Evolutionary conservation across 345 rosid genomes (phyloP).

Genomic region (Hibiscus trionum): DNA sequence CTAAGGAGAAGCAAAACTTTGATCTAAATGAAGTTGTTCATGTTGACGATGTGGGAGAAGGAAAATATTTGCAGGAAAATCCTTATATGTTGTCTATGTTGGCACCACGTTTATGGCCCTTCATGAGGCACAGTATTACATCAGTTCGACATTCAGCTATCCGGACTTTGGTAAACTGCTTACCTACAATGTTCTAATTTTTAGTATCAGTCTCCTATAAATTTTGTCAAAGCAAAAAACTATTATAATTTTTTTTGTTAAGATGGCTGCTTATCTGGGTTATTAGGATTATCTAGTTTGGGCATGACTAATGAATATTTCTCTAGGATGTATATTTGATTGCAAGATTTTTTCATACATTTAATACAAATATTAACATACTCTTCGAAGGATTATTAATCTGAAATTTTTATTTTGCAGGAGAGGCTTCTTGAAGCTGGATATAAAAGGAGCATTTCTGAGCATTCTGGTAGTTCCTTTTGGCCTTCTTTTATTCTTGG

Average conservation of each 20-base stretch:
- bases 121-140: constrained; percentile 88
- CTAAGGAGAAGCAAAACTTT: constrained; percentile 53
- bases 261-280: neutral
- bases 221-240: neutral
- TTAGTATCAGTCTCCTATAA: neutral
- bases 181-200: neutral
- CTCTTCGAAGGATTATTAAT: constrained; percentile 9
- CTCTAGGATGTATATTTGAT: neutral
- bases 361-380: neutral
- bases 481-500: constrained; percentile 96
- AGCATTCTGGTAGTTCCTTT: constrained; percentile 52
- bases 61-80: constrained; percentile 54
- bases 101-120: constrained; percentile 99
- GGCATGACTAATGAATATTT: neutral
- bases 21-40: constrained; percentile 57
- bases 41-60: constrained; percentile 41
- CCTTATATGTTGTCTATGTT: constrained; percentile 75
- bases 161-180: constrained; percentile 64
- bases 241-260: neutral
- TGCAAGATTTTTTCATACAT: neutral
- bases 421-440: constrained; percentile 97
- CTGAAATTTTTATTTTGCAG: constrained; percentile 30
- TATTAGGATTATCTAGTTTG: neutral
- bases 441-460: constrained; percentile 64
- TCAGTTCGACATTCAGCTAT: constrained; percentile 93